Evolutionary conservation across 2,329 filamentous ascomycete species (phyloP).

Genomic region (Aschersonia sp.): DNA sequence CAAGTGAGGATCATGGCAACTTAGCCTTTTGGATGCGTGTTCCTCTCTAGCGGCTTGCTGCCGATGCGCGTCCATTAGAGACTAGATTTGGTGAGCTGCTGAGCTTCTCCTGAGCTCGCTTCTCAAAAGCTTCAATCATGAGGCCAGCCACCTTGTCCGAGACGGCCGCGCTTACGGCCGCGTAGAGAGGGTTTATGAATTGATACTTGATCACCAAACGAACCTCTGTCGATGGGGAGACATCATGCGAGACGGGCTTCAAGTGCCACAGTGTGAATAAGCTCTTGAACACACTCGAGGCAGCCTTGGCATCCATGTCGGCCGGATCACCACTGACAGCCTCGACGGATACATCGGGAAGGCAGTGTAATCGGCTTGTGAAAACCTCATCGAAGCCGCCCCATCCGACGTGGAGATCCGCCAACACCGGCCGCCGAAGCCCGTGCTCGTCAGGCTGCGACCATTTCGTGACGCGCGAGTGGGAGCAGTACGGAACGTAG

Average conservation of each 20-base stretch:
- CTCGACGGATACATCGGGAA: slow-evolving; percentile 59
- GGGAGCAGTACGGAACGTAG: slow-evolving; percentile 87
- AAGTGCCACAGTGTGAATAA: slow-evolving; percentile 59
- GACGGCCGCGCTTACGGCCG: slow-evolving; percentile 63
- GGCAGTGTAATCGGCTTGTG: slow-evolving; percentile 64
- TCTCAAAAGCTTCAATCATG: slow-evolving; percentile 92
- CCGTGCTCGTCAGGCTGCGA: slow-evolving; percentile 36
- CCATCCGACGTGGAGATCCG: slow-evolving; percentile 74
- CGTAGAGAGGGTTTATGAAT: slow-evolving; percentile 82
- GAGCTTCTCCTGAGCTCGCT: slow-evolving; percentile 44
- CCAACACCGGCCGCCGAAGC: slow-evolving; percentile 54
- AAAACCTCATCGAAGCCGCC: slow-evolving; percentile 73
- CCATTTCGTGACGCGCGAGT: slow-evolving; percentile 64
- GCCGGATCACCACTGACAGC: slow-evolving; percentile 50
- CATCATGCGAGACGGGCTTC: slow-evolving; percentile 21
- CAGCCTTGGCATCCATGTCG: slow-evolving; percentile 24
- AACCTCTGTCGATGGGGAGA: slow-evolving; percentile 46
- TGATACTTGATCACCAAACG: slow-evolving; percentile 63
- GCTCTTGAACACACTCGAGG: slow-evolving; percentile 46
- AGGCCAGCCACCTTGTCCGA: slow-evolving; percentile 71
- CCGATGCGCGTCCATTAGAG: too few species aligned
- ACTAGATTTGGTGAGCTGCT: background rate
- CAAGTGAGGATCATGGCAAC: too few species aligned
- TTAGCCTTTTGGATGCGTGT: too few species aligned
- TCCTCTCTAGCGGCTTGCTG: too few species aligned